Conservation (phyloP, 2,329 filamentous ascomycete species). For the Paraconiothyrium brasiliense region DNA sequence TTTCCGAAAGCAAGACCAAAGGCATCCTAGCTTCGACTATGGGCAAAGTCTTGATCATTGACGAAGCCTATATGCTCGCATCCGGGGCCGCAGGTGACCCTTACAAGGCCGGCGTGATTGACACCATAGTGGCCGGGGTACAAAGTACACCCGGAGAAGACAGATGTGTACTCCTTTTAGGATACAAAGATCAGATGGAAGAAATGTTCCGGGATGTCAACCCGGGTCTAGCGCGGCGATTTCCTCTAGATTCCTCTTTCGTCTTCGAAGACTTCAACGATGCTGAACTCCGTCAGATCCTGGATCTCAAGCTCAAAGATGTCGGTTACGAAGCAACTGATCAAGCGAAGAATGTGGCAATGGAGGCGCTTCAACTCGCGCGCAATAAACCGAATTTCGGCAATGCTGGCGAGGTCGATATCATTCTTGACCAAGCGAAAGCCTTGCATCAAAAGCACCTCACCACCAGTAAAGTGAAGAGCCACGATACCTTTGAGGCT, state of each 20-base stretch:
- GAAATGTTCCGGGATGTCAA: constrained; percentile 79
- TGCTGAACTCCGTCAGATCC: constrained; percentile 65
- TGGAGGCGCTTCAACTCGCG: constrained; percentile 68
- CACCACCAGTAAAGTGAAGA: constrained; percentile 33
- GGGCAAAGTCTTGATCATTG: constrained; percentile 82
- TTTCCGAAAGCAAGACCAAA: constrained; percentile 77
- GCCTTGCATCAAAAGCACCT: constrained; percentile 58
- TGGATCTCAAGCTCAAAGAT: constrained; percentile 69
- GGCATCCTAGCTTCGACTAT: constrained; percentile 71
- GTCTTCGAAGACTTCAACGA: constrained; percentile 74
- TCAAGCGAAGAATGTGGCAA: constrained; percentile 60
- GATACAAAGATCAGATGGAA: constrained; percentile 75
- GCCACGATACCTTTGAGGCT: constrained; percentile 48
- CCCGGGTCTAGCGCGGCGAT: constrained; percentile 72
- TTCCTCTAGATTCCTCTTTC: constrained; percentile 71
- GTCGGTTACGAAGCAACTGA: constrained; percentile 64
- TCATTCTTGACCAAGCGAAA: constrained; percentile 69
- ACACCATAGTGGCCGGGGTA: constrained; percentile 78
- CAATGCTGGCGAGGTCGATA: constrained; percentile 79
- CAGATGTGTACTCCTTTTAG: constrained; percentile 75
- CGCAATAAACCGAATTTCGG: constrained; percentile 74
- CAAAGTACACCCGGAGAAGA: constrained; percentile 76
- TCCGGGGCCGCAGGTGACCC: constrained; percentile 45
- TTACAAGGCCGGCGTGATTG: constrained; percentile 72
- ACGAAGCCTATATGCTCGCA: constrained; percentile 78